Conservation (phyloP, 768 basidiomycete species). For the Fistulinella prunicolor region DNA sequence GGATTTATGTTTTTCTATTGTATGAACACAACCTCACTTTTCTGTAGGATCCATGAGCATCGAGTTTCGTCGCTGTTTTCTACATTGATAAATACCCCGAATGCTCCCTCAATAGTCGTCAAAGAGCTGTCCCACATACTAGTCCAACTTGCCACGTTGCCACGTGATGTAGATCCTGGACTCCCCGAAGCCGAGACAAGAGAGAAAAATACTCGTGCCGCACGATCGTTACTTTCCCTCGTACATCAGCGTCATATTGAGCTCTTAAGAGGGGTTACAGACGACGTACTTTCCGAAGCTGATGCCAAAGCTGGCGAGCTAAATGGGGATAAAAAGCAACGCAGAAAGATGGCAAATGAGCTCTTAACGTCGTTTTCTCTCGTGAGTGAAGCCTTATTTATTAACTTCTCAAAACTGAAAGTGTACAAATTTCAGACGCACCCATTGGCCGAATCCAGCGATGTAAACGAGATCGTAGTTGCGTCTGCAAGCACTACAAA, state of each 20-base stretch:
- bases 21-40: not conserved
- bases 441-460: conserved; percentile 21
- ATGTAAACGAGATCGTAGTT: conserved; percentile 45
- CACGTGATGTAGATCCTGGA: not conserved
- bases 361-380: conserved; percentile 58
- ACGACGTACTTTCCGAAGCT: conserved; percentile 34
- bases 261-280: conserved; percentile 42
- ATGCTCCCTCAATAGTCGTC: conserved; percentile 20
- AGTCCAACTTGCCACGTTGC: conserved; percentile 17
- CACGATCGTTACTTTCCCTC: conserved; percentile 44
- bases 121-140: conserved; percentile 23
- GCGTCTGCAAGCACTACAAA: conserved; percentile 62
- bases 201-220: conserved; percentile 7
- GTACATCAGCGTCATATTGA: conserved; percentile 66
- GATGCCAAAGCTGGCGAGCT: conserved; percentile 13
- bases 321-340: conserved; percentile 28
- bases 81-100: conserved; percentile 27
- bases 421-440: conserved; percentile 18
- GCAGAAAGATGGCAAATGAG: conserved; percentile 47
- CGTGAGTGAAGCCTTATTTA: conserved; percentile 32
- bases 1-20: not conserved
- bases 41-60: conserved; percentile 32
- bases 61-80: conserved; percentile 28
- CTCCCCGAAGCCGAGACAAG: conserved; percentile 1
- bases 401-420: not conserved